Base-by-base conservation (phyloP, 108 stramenopile genomes). In the Stephanodiscus minutulus region DNA sequence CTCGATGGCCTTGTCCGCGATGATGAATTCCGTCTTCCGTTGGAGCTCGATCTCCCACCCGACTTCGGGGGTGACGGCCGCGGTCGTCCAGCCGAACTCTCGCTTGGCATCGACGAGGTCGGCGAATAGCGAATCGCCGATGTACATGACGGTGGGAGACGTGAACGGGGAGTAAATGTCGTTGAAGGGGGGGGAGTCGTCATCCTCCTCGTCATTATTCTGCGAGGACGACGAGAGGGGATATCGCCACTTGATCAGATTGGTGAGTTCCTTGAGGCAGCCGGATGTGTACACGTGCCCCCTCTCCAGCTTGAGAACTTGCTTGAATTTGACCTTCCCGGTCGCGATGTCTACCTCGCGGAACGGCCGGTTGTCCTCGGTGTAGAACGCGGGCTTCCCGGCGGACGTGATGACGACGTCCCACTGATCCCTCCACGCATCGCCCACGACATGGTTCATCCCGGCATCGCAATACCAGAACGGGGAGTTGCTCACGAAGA, bases 91-190 rank as follows among this genome's bases (percentile, higher is more conserved):
- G 5, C 92, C 91, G 59, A 83, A 93, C 67, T 93, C 91, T 13
- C 92, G 88, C 41, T 97, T 96, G 10, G 96, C 97, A 70, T 97
- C 96, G 9, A 98, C 97, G 36, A 98, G 72, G 86, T 98, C 97
- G n/a, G 98, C 97, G 83, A 97, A 97, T 13, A 98, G 77, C 27
- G 94, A 95, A 65, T 98, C 98, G 20, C 98, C 98, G 62, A 98
- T 86, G 74, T 97, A 98, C 67, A 98, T 76, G 0, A 98, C 97
- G n/a, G n/a, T n/a, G n/a, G n/a, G n/a, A n/a, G n/a, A n/a, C n/a
- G n/a, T n/a, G n/a, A n/a, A n/a, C n/a, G n/a, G n/a, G n/a, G n/a
- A n/a, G n/a, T n/a, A n/a, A n/a, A n/a, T n/a, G n/a, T n/a, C n/a
- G n/a, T n/a, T n/a, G n/a, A n/a, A n/a, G n/a, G n/a, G n/a, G n/a